Base-by-base conservation (phyloP, 768 basidiomycete species). In the Tricholoma hemisulphureum region DNA sequence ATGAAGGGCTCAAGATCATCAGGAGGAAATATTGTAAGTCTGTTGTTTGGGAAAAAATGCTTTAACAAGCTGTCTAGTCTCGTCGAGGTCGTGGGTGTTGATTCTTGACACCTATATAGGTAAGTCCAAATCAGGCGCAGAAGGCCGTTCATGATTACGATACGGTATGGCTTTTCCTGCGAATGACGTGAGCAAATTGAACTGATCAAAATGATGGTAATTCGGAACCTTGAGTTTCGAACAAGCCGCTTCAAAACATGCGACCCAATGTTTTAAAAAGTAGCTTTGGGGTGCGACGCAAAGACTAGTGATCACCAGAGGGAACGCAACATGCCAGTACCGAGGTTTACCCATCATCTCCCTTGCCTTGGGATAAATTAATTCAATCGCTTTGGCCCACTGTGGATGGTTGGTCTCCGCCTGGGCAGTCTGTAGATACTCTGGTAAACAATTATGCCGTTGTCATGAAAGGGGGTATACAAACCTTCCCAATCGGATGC, bases 361-460 rank as follows among this genome's bases (percentile, higher is more conserved):
- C 59, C 83, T 81, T 2, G 90, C 89, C 67, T 88, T 91, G 2
- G 89, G 88, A 68, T 86, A 87, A 31, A 95, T 91, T 11, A 81
- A 76, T 68, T 94, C 89, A 28, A 95, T 89, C 0, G 95, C 94
- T 68, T 92, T 93, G 5, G 88, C 92, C 95, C 95, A 98, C 63
- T 90, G 81, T 0, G 95, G 95, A 70, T 95, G 89, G 65, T 97
- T 97, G 50, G 95, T 94, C 74, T 98, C 95, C 6, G 93, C 95
- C 74, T 95, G 93, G 0, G 93, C 95, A 35, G 89, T 95, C 91
- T 95, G 53, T 21, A 34, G 35, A 55, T 24, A 20, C 20, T 20
- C 51, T 41, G 13, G 53, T 32, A 48, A 65, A 55, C 24, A 16
- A 29, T 11, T 39, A 48, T 20, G n/a, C 7, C 29, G 20, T 24